Conservation (phyloP, 1,284 basidiomycete species). For the Heterobasidion parviporum region DNA sequence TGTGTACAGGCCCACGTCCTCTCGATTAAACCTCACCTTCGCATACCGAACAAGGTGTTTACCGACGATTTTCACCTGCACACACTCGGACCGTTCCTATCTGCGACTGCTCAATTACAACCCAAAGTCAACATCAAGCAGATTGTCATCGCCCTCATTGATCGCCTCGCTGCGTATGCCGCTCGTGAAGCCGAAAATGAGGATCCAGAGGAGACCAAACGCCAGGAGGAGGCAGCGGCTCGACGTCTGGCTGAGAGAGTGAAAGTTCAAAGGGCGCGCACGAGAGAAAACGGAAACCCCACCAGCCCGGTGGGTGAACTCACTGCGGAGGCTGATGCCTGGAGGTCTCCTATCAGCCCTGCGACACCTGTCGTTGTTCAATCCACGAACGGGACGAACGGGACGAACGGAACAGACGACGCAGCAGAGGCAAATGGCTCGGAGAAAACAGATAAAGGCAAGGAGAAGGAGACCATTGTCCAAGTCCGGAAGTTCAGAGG, state of each 20-base stretch:
- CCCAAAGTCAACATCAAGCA: conserved; percentile 96
- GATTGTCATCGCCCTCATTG: conserved; percentile 93
- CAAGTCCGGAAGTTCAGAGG: conserved; percentile 79
- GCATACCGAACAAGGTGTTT: conserved; percentile 60
- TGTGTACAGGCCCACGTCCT: conserved; percentile 19
- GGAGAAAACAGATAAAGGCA: conserved; percentile 41
- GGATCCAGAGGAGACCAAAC: conserved; percentile 85
- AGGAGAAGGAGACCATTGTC: conserved; percentile 28
- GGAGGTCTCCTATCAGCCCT: conserved; percentile 18
- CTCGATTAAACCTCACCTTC: not conserved
- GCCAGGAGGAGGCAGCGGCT: conserved; percentile 86
- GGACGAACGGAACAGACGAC: conserved; percentile 13
- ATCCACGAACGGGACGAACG: conserved; percentile 1
- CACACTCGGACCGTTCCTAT: conserved; percentile 86
- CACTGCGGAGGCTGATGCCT: conserved; percentile 15
- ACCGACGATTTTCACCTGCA: conserved; percentile 95
- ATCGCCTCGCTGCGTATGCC: conserved; percentile 89
- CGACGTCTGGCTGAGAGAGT: conserved; percentile 81
- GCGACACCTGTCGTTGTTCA: conserved; percentile 1
- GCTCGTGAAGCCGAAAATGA: conserved; percentile 91
- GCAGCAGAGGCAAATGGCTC: conserved; percentile 21
- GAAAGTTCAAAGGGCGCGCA: conserved; percentile 56
- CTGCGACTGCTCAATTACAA: conserved; percentile 88
- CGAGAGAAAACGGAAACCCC: conserved; percentile 38
- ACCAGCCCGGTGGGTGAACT: conserved; percentile 14